Percentiles rank a stretch among this genome's conserved stretches.
phyloP scores from a whole-genome alignment of 371 early-diverging fungal genomes.

The Conidiobolus incongruus region DNA sequence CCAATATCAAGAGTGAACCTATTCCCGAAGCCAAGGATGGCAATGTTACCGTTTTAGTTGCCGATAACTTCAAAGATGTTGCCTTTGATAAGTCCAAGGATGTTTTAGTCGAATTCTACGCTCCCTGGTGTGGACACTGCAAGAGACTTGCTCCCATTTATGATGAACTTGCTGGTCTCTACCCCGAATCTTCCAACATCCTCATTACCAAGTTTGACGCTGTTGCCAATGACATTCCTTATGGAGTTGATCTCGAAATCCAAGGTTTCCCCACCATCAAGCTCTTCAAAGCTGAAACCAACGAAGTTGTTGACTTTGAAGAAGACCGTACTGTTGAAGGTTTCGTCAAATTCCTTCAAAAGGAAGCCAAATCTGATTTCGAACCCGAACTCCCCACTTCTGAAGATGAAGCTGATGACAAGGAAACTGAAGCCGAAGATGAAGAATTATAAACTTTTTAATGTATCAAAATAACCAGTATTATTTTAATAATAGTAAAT shows the following conservation, averaged over 20 bases:
- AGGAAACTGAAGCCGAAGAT: slow-evolving; percentile 9
- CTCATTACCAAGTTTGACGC: slow-evolving; percentile 90
- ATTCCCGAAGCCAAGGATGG: slow-evolving; percentile 67
- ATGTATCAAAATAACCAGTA: too few relatives aligned
- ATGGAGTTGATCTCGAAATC: slow-evolving; percentile 35
- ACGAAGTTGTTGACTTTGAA: slow-evolving; percentile 51
- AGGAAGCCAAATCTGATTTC: slow-evolving; percentile 24
- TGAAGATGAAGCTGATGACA: slow-evolving; percentile 6
- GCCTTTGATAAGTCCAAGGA: slow-evolving; percentile 74
- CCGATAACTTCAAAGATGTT: slow-evolving; percentile 43
- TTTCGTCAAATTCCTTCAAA: slow-evolving; percentile 47
- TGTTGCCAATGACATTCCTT: slow-evolving; percentile 86
- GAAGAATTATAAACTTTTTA: too few relatives aligned
- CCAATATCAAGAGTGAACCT: slow-evolving; percentile 61
- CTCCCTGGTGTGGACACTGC: slow-evolving; percentile 17
- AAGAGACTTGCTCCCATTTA: slow-evolving; percentile 11
- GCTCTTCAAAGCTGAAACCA: slow-evolving; percentile 58
- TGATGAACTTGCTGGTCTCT: slow-evolving; percentile 11
- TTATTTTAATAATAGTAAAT: too few relatives aligned
- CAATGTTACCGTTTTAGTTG: slow-evolving; percentile 76
- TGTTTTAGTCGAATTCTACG: slow-evolving; percentile 69
- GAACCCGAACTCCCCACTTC: slow-evolving; percentile 9
- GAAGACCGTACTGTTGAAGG: slow-evolving; percentile 63
- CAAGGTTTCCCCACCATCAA: slow-evolving; percentile 92
- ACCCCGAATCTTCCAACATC: slow-evolving; percentile 17